phyloP scores from a whole-genome alignment of 345 rosid genomes.

The Alliaria petiolata region DNA sequence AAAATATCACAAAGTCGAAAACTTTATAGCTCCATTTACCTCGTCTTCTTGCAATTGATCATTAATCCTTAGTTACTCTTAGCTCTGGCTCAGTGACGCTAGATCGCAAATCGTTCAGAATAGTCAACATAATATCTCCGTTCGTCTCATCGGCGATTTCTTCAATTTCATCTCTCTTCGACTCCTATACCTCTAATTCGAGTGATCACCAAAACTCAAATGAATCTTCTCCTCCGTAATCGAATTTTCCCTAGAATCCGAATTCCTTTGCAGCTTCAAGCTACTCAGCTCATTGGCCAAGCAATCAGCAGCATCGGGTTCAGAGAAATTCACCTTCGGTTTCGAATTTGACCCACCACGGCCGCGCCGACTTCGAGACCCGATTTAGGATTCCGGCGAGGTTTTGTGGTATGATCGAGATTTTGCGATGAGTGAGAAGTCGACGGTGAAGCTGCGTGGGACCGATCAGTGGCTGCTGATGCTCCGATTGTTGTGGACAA shows the following conservation, averaged over 20 bases:
- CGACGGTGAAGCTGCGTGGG: conserved; percentile 16
- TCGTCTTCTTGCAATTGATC: conserved; percentile 74
- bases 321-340: conserved; percentile 19
- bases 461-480: conserved; percentile 7
- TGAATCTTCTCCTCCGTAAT: too few species aligned
- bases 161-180: conserved; percentile 12
- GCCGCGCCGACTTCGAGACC: conserved; percentile 22
- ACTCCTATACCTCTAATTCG: conserved; percentile 5
- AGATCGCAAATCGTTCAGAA: conserved; percentile 40
- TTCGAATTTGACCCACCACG: conserved; percentile 16
- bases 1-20: too few species aligned
- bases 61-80: conserved; percentile 53
- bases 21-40: too few species aligned
- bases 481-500: neutral
- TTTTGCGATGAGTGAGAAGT: conserved; percentile 21
- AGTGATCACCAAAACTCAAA: too few species aligned
- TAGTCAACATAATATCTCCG: conserved; percentile 34
- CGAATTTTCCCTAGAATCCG: too few species aligned
- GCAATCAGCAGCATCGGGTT: conserved; percentile 23
- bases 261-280: conserved; percentile 23
- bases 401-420: neutral
- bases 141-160: neutral
- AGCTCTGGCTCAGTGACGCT: conserved; percentile 51
- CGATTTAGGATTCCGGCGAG: conserved; percentile 17
- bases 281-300: conserved; percentile 19